Base-by-base conservation (phyloP, 768 basidiomycete genomes). In the Boletus rubropictus region DNA sequence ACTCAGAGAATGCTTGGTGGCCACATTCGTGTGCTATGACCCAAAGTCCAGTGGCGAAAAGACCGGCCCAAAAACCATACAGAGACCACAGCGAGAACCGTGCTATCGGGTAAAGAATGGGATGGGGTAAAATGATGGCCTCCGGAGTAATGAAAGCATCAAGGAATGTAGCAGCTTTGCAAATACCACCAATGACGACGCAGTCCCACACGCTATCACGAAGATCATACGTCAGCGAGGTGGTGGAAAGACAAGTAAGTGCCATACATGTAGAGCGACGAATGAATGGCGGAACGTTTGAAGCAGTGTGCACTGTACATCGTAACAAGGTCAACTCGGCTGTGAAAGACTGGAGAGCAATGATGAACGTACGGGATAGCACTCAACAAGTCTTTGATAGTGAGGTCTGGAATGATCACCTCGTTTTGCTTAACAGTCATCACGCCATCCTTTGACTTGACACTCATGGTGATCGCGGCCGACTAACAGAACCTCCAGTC, bases 1-100 rank as follows among this genome's bases (percentile, higher is more conserved):
- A 93, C 55, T 92, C 84, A 1, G 93, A 97, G 75, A 91, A 99
- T 0, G 89, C 88, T 66, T 95, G 92, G 67, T 99, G 95, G 25
- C 95, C 95, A 57, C 90, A 93, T 69, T 97, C 93, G 62, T 95
- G 92, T 38, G 85, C 93, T 50, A 95, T 73, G 54, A 93, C 86
- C 95, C 95, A 97, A 42, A 97, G 72, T 50, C 95, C 95, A 17
- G 94, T 97, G 5, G 76, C 84, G 50, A 92, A 87, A 25, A 95
- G 80, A 45, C 95, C 93, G 5, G 84, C 70, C 62, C 77, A 79
- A 70, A 95, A 87, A 25, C 82, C 76, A 67, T 95, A 95, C 35
- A 88, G 54, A 3, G 84, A 73, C 90, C 90, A 94, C 27, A 92
- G 57, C 1, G 80, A 72, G 55, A 88, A 67, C 34, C 80, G 74